Base-by-base conservation (phyloP, 176 grass and related monocot genomes). In the Coix lacrymajobi region DNA sequence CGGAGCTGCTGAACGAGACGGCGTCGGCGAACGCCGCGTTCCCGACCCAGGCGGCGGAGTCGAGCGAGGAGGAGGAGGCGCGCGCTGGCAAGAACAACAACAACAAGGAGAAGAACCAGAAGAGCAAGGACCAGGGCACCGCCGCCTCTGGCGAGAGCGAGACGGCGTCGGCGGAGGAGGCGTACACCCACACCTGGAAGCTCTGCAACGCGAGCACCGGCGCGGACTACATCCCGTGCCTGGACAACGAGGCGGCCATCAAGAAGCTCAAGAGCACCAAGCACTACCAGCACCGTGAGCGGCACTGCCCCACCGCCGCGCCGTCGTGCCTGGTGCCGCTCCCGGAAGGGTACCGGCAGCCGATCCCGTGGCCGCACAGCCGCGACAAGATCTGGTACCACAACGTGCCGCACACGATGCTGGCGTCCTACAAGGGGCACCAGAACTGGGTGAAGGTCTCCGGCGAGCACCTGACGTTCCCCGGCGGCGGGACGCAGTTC, bases 241-340 rank as follows among this genome's bases (percentile, higher is more conserved):
- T 97, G 25, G 92, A 97, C 86, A 97, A 97, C 74, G 90, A 79
- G 81, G 86, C 66, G 16, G 92, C 88, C 26, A 89, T 94, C 76
- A 91, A 67, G 84, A 85, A 79, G n/a, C 90, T 95, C 28, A 71
- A 45, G 32, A 91, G 14, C 64, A 91, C 66, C 63, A 90, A 84
- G 82, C 96, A 91, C 83, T 98, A 95, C 79, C 90, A 95, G 74
- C 96, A 98, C 79, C 89, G 96, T 1, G 96, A 98, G 84, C 88
- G 96, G 19, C 92, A 98, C 92, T 98, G 96, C 82, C 96, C 94
- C 77, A 80, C 43, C 48, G 56, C 41, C 12, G 36, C 71, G 22
- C 90, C 91, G 11, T 43, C 90, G 65, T 98, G 96, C 79, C 89
- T 98, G 26, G 89, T 98, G 5, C 82, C 91, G 19, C 46, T 88